A percentile compares a stretch with the other conserved stretches of the same genome.
These are phyloP conservation scores for Zanthoxylum bungeanum DNA, from an alignment of 345 rosid genomes.

Conservation along the genomic window DNA sequence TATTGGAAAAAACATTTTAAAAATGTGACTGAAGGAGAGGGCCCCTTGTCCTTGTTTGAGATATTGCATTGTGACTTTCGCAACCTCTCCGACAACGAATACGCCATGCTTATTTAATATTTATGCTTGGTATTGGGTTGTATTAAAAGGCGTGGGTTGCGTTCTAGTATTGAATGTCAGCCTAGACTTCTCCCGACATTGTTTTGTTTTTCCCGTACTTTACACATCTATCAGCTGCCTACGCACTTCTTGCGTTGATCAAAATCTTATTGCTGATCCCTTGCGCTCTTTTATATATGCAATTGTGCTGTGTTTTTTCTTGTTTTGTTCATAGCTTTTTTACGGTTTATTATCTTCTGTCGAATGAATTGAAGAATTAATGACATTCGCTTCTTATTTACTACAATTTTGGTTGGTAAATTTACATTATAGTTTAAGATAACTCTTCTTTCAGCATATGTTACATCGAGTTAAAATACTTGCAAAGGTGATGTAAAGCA, in stretches of 20 bases:
- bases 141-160: slow-evolving; percentile 77
- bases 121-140: slow-evolving; percentile 39
- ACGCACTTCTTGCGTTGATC: slow-evolving; percentile 49
- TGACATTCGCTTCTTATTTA: neutral
- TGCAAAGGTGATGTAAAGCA: neutral
- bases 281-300: neutral
- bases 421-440: neutral
- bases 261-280: slow-evolving; percentile 54
- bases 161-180: slow-evolving; percentile 59
- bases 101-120: neutral
- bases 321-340: neutral
- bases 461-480: neutral
- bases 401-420: neutral
- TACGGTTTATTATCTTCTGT: neutral
- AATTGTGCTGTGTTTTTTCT: neutral
- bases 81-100: slow-evolving; percentile 70
- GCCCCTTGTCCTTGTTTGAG: slow-evolving; percentile 72
- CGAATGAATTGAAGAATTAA: neutral
- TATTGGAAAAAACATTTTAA: no score
- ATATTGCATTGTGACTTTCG: slow-evolving; percentile 56
- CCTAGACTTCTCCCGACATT: slow-evolving; percentile 76
- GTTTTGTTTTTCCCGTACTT: slow-evolving; percentile 12
- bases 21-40: slow-evolving; percentile 82
- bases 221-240: slow-evolving; percentile 26
- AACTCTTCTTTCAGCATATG: neutral